These are phyloP conservation scores for Sicyos edulis DNA, from an alignment of 306 rosid genomes.

Conservation along the genomic window DNA sequence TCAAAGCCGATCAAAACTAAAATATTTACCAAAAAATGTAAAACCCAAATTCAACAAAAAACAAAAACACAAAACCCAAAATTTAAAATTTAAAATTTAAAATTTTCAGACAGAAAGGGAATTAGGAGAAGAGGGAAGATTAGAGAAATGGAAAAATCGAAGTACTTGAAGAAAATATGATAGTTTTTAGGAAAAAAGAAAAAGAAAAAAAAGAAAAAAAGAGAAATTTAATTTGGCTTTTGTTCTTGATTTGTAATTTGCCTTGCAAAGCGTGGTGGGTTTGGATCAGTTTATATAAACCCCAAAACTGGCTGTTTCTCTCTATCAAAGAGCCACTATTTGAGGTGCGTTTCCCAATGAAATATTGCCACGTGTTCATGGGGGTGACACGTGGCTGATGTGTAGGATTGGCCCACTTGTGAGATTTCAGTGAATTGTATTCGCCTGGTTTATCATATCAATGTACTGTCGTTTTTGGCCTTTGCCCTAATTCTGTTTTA, in stretches of 20 bases:
- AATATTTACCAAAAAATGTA: not conserved
- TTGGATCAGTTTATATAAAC: conserved; percentile 28
- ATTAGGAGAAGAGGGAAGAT: conserved; percentile 27
- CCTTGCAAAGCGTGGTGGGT: not conserved
- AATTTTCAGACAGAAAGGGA: conserved; percentile 39
- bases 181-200: not conserved
- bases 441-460: not conserved
- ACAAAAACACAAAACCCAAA: too few relatives aligned
- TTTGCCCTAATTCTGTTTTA: not conserved
- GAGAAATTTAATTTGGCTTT: conserved; percentile 4
- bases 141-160: not conserved
- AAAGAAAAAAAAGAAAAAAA: not conserved
- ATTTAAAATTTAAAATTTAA: conserved; percentile 12
- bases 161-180: not conserved
- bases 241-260: conserved; percentile 19
- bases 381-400: not conserved
- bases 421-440: conserved; percentile 4
- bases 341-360: conserved; percentile 22
- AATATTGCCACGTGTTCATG: not conserved
- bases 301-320: conserved; percentile 2
- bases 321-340: not conserved
- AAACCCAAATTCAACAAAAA: too few relatives aligned
- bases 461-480: not conserved
- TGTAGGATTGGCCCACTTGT: not conserved
- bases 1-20: not conserved